Evolutionary conservation across 768 basidiomycete species (phyloP).

Genomic region (Chalciporus piperatus): DNA sequence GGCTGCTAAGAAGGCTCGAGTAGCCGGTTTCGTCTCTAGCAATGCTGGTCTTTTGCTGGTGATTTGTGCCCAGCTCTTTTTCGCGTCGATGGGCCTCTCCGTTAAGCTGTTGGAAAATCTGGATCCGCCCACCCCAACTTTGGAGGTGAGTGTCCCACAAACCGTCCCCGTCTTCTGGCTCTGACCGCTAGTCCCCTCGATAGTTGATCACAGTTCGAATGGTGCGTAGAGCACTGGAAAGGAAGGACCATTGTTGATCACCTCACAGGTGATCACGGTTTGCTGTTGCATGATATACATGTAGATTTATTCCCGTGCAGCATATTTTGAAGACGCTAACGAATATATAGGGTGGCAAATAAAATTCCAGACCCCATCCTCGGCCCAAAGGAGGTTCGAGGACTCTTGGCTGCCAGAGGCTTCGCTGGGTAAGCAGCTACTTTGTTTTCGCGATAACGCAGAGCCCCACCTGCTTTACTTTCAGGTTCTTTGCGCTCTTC

Average conservation of each 20-base stretch:
- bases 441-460: not conserved
- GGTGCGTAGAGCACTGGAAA: conserved; percentile 34
- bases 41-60: conserved; percentile 65
- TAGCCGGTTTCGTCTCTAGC: conserved; percentile 13
- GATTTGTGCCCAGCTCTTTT: conserved; percentile 53
- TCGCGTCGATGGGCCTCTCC: conserved; percentile 56
- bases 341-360: conserved; percentile 31
- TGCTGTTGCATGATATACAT: conserved; percentile 52
- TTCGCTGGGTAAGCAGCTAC: conserved; percentile 51
- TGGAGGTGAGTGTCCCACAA: conserved; percentile 42
- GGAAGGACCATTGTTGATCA: not conserved
- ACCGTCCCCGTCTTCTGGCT: not conserved
- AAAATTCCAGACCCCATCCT: conserved; percentile 56
- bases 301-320: conserved; percentile 19
- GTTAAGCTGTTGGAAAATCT: conserved; percentile 62
- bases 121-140: conserved; percentile 54
- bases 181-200: not conserved
- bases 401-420: conserved; percentile 55
- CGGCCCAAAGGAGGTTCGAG: conserved; percentile 68
- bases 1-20: not conserved
- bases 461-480: not conserved
- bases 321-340: not conserved
- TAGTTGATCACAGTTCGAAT: conserved; percentile 59
- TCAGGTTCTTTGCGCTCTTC: conserved; percentile 70
- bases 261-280: conserved; percentile 47